Conservation (phyloP, 2,329 filamentous ascomycete species). For the Cordyceps cicadae region DNA sequence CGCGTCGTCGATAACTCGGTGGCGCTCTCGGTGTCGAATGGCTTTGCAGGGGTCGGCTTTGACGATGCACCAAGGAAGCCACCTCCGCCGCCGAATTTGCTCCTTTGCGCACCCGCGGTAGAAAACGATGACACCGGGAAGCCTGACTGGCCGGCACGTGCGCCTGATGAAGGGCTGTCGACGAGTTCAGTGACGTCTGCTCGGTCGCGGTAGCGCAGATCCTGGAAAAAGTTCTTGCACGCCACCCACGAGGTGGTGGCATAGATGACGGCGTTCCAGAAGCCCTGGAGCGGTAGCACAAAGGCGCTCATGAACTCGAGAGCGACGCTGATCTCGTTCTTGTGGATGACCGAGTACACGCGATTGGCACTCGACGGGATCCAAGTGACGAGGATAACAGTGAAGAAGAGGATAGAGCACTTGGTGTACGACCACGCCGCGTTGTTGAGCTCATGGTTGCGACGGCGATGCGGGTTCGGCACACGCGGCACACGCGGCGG, state of each 20-base stretch:
- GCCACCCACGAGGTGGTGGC: constrained; percentile 59
- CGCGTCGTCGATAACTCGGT: constrained; percentile 38
- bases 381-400: constrained; percentile 64
- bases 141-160: neutral
- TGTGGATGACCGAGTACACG: constrained; percentile 58
- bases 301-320: constrained; percentile 64
- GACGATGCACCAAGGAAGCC: constrained; percentile 8
- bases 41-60: constrained; percentile 18
- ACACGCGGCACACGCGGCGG: constrained; percentile 11
- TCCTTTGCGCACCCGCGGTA: neutral
- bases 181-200: constrained; percentile 28
- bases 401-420: constrained; percentile 63
- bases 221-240: constrained; percentile 39
- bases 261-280: constrained; percentile 80
- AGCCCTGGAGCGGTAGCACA: constrained; percentile 72
- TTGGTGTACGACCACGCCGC: constrained; percentile 64
- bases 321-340: constrained; percentile 41
- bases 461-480: constrained; percentile 24
- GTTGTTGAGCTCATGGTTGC: constrained; percentile 46
- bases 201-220: constrained; percentile 24
- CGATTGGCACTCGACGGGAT: constrained; percentile 71
- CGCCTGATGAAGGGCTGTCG: constrained; percentile 12
- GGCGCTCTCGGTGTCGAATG: constrained; percentile 42
- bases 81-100: constrained; percentile 12
- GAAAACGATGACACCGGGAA: neutral